Evolutionary conservation across 805 yeast genomes (phyloP).

Genomic region (Priceomyces medius): DNA sequence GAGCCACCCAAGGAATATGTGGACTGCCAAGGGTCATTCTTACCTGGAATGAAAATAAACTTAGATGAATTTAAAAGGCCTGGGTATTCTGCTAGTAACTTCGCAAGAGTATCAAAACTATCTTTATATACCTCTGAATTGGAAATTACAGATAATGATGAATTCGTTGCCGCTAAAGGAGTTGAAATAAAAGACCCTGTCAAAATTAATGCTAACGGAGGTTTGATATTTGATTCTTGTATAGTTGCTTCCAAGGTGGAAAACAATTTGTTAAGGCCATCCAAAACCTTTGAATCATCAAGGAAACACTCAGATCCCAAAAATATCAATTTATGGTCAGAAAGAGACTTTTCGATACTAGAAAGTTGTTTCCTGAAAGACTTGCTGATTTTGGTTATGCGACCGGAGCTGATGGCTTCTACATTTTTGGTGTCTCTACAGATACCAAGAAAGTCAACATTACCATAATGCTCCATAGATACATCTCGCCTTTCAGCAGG

Average conservation of each 20-base stretch:
- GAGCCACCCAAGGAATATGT: constrained; percentile 58
- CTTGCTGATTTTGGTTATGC: constrained; percentile 56
- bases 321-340: constrained; percentile 59
- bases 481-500: constrained; percentile 74
- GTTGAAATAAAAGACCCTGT: constrained; percentile 76
- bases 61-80: constrained; percentile 51
- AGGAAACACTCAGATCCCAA: constrained; percentile 75
- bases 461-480: constrained; percentile 72
- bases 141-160: constrained; percentile 49
- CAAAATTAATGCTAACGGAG: constrained; percentile 70
- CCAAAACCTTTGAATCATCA: constrained; percentile 57
- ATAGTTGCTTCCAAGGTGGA: constrained; percentile 41
- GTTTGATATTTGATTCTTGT: constrained; percentile 35
- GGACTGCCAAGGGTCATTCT: constrained; percentile 91
- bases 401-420: constrained; percentile 31
- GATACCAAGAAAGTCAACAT: constrained; percentile 63
- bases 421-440: constrained; percentile 26
- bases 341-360: constrained; percentile 53
- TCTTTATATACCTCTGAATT: constrained; percentile 58
- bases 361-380: constrained; percentile 55
- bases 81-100: constrained; percentile 59
- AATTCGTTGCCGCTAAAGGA: constrained; percentile 60
- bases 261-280: constrained; percentile 66
- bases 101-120: constrained; percentile 73
- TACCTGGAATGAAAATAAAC: constrained; percentile 80